Percentiles rank a stretch among this genome's conserved stretches.
phyloP scores from a whole-genome alignment of 176 grass and related monocot genomes.

The Calamus simplicifolius region DNA sequence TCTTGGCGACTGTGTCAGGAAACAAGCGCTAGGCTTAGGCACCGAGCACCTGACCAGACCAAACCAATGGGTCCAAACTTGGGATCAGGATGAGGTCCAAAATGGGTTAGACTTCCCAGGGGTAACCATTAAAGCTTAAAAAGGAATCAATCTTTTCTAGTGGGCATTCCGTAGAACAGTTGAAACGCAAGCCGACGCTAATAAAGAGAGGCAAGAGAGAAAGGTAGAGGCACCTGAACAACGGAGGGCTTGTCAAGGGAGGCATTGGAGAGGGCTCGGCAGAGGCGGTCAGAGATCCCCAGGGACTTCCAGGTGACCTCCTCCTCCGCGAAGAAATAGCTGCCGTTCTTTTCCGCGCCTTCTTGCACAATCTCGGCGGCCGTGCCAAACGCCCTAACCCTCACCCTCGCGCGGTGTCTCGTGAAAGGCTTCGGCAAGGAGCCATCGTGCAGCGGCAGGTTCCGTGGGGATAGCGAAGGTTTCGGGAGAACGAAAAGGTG shows the following conservation, averaged over 20 bases:
- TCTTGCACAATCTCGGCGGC: conserved; percentile 12
- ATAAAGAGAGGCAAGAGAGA: not conserved
- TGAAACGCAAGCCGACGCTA: not conserved
- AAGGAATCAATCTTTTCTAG: not conserved
- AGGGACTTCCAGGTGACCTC: conserved; percentile 63
- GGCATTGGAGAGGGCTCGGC: conserved; percentile 19
- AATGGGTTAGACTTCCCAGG: too few relatives aligned
- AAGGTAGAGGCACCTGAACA: conserved; percentile 41
- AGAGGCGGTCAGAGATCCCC: conserved; percentile 50
- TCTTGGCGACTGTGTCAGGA: too few relatives aligned
- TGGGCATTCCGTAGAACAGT: conserved; percentile 65
- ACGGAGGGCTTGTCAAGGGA: conserved; percentile 50
- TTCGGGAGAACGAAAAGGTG: conserved; percentile 26
- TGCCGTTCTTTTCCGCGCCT: not conserved
- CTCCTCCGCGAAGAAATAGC: conserved; percentile 58
- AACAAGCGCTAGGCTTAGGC: too few relatives aligned
- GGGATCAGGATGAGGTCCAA: too few relatives aligned
- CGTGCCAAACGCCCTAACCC: conserved; percentile 26
- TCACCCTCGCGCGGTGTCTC: conserved; percentile 12
- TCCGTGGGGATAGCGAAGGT: not conserved
- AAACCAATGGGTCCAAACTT: too few relatives aligned
- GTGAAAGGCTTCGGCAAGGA: too few relatives aligned
- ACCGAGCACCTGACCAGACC: too few relatives aligned
- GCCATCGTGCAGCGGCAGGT: too few relatives aligned
- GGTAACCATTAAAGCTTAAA: too few relatives aligned